Percentiles rank a stretch among this genome's conserved stretches.
These are phyloP conservation scores for Maudiozyma barnettii DNA, from an alignment of 805 yeast genomes.

Conservation along the genomic window DNA sequence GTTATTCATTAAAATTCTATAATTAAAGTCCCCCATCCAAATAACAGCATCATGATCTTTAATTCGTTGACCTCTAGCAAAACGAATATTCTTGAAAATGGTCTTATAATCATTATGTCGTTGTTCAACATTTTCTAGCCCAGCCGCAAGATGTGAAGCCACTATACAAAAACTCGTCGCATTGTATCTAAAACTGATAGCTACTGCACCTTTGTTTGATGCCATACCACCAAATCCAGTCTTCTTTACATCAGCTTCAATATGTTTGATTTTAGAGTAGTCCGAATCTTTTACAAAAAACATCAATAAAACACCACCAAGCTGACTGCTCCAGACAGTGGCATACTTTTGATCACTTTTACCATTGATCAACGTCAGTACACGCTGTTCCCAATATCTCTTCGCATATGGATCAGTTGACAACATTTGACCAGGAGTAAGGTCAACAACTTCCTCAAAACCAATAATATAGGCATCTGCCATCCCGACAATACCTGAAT, in stretches of 20 bases:
- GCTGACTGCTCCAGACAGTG: constrained; percentile 63
- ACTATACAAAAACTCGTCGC: constrained; percentile 70
- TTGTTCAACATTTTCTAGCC: constrained; percentile 69
- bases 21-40: constrained; percentile 93
- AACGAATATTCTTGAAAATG: constrained; percentile 57
- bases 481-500: constrained; percentile 20
- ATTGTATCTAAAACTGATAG: constrained; percentile 55
- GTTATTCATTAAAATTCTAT: constrained; percentile 62
- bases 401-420: constrained; percentile 59
- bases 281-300: constrained; percentile 54
- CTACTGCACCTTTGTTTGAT: constrained; percentile 71
- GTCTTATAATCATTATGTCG: constrained; percentile 81
- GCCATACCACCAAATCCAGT: constrained; percentile 93
- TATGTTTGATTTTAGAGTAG: constrained; percentile 42
- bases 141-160: constrained; percentile 89
- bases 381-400: constrained; percentile 55
- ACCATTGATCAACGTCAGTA: constrained; percentile 39
- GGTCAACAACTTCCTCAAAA: constrained; percentile 80
- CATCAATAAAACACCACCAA: constrained; percentile 75
- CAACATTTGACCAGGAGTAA: constrained; percentile 75
- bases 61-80: constrained; percentile 47
- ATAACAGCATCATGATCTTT: constrained; percentile 75
- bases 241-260: constrained; percentile 69
- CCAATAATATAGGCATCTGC: constrained; percentile 77
- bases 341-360: constrained; percentile 36